Evolutionary conservation across 1,284 basidiomycete species (phyloP).

Genomic region (Thelephora terrestris): DNA sequence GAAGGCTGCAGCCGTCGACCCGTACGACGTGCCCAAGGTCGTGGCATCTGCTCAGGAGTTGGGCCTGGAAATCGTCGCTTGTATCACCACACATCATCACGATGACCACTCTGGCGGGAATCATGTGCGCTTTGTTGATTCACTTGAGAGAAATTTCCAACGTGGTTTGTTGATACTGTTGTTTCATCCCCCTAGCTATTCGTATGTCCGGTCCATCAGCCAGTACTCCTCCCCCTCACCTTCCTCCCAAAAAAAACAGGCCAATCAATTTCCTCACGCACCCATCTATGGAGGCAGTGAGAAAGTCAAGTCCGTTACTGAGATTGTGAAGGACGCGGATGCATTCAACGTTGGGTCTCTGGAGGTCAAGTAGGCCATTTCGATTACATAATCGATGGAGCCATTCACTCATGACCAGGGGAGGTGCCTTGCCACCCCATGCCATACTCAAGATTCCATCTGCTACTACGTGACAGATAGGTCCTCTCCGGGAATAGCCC

Average conservation of each 20-base stretch:
- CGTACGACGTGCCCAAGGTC: constrained; percentile 77
- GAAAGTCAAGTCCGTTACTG: constrained; percentile 57
- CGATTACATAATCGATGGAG: background rate
- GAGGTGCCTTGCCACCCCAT: constrained; percentile 85
- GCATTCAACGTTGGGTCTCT: constrained; percentile 68
- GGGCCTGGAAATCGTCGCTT: constrained; percentile 63
- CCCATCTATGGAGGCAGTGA: constrained; percentile 83
- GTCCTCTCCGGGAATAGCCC: constrained; percentile 43
- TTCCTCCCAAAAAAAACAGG: constrained; percentile 29
- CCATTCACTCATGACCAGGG: background rate
- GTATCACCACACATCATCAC: constrained; percentile 86
- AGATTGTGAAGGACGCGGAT: constrained; percentile 71
- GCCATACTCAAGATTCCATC: constrained; percentile 95
- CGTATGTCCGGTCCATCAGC: constrained; percentile 25
- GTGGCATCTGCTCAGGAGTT: constrained; percentile 53
- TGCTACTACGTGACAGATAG: constrained; percentile 71
- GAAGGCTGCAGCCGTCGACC: constrained; percentile 72
- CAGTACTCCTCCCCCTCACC: background rate
- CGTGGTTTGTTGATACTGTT: constrained; percentile 3
- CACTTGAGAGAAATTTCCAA: background rate
- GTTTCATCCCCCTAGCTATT: constrained; percentile 32
- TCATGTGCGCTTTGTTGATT: constrained; percentile 29
- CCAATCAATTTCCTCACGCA: constrained; percentile 47
- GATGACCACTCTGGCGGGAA: constrained; percentile 87
- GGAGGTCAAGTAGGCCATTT: constrained; percentile 46